Conservation (phyloP, 768 basidiomycete species). For the Tephrocybe sp. region DNA sequence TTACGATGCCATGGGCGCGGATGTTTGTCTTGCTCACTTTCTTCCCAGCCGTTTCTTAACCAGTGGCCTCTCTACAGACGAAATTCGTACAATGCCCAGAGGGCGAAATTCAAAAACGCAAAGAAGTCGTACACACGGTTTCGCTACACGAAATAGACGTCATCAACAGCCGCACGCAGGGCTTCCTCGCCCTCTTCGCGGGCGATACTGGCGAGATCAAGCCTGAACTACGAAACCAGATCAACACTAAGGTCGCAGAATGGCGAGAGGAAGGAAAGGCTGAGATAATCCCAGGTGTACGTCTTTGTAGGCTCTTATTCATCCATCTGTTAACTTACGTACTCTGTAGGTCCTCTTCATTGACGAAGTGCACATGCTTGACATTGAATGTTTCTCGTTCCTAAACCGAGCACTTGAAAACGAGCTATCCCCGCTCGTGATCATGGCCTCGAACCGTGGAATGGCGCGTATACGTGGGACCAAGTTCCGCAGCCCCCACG, state of each 20-base stretch:
- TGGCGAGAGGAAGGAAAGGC: conserved; percentile 99
- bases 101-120: conserved; percentile 96
- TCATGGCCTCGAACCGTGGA: conserved; percentile 98
- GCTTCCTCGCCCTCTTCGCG: conserved; percentile 91
- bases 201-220: conserved; percentile 99
- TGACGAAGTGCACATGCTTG: conserved; percentile 99
- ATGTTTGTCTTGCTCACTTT: conserved; percentile 55
- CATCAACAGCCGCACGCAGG: conserved; percentile 98
- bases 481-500: conserved; percentile 91
- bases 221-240: conserved; percentile 93
- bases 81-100: conserved; percentile 98
- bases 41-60: conserved; percentile 6
- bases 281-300: conserved; percentile 92
- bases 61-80: conserved; percentile 53
- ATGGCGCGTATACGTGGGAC: conserved; percentile 95
- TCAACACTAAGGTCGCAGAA: conserved; percentile 94
- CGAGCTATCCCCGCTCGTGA: conserved; percentile 90
- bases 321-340: background rate
- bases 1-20: conserved; percentile 99
- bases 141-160: conserved; percentile 99
- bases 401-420: conserved; percentile 94
- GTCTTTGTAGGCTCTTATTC: conserved; percentile 23
- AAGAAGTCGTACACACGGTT: conserved; percentile 96
- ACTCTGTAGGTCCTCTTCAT: conserved; percentile 87
- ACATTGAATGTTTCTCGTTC: conserved; percentile 99